Percentiles rank a stretch among this genome's conserved stretches.
Conservation (phyloP, 345 rosid species). For the Syzygium oleosum region DNA sequence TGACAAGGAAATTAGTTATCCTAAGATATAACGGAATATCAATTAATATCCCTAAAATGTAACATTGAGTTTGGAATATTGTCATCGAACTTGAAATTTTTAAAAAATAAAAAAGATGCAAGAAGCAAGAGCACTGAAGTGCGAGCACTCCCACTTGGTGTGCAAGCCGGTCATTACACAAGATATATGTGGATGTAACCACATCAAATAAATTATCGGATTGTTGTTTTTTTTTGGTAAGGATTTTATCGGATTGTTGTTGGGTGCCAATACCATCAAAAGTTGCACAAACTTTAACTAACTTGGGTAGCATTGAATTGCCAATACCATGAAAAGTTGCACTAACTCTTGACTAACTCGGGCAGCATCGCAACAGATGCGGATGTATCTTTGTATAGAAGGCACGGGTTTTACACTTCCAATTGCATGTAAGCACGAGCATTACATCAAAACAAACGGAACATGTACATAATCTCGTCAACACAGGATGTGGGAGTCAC, state of each 20-base stretch:
- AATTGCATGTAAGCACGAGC: neutral
- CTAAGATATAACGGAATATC: neutral
- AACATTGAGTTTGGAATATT: neutral
- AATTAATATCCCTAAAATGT: neutral
- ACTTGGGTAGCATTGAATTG: neutral
- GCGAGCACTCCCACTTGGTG: neutral
- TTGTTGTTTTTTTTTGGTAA: too few relatives aligned
- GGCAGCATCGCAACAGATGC: neutral
- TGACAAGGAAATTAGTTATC: neutral
- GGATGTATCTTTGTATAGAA: neutral
- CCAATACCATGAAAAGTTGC: neutral
- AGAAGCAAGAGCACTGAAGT: neutral
- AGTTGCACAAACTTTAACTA: neutral
- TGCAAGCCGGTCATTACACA: neutral
- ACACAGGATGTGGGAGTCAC: rapidly evolving
- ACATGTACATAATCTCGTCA: rapidly evolving
- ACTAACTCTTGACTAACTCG: neutral
- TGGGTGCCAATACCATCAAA: neutral
- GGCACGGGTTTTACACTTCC: neutral
- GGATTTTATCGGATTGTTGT: neutral
- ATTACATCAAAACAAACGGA: neutral
- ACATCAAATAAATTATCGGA: neutral
- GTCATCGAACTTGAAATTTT: neutral
- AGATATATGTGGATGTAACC: neutral
- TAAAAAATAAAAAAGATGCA: too few relatives aligned